Evolutionary conservation across 495 filamentous ascomycete species (phyloP).

Genomic region (Penicillium antarcticum): DNA sequence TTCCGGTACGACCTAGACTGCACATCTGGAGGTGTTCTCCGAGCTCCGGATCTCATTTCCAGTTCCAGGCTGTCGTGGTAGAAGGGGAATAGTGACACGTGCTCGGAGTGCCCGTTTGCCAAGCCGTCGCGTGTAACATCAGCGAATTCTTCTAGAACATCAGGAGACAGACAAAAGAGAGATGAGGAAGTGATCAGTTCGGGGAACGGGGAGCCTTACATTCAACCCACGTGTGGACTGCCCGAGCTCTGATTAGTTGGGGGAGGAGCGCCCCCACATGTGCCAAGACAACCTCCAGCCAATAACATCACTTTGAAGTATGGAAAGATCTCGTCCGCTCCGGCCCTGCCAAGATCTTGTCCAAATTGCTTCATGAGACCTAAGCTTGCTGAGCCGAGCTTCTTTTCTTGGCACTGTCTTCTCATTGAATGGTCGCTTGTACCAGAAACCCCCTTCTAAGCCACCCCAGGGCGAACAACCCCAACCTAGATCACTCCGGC

Average conservation of each 20-base stretch:
- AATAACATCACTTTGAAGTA: background rate
- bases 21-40: too few species aligned
- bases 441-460: background rate
- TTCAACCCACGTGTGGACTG: background rate
- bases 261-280: background rate
- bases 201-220: background rate
- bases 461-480: background rate
- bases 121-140: too few species aligned
- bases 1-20: too few species aligned
- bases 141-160: background rate
- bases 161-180: background rate
- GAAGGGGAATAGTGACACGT: too few species aligned
- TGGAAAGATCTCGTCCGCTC: background rate
- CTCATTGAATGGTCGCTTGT: background rate
- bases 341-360: conserved; percentile 1
- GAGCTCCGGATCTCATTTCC: too few species aligned
- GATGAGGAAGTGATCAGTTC: background rate
- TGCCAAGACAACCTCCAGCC: conserved; percentile 4
- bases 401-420: background rate
- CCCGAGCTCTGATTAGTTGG: background rate
- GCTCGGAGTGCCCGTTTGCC: too few species aligned
- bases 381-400: conserved; percentile 2
- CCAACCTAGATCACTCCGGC: background rate
- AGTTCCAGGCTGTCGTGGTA: too few species aligned
- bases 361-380: conserved; percentile 4